Conservation (phyloP, 768 basidiomycete species). For the Pleurotus salmoneostramineus region DNA sequence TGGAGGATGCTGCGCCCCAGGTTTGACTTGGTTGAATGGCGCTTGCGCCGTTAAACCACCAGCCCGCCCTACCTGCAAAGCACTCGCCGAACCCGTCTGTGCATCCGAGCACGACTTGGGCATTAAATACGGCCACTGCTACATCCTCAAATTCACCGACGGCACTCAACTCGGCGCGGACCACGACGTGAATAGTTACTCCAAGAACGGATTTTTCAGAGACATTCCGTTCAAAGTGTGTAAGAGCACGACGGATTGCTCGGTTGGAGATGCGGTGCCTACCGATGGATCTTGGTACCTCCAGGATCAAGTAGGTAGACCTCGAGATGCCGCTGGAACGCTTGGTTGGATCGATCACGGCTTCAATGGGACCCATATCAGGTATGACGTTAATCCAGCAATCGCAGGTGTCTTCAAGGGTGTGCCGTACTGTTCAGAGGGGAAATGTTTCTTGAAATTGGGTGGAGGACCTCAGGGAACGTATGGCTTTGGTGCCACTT, state of each 20-base stretch:
- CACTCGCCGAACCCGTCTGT: slow-evolving; percentile 1
- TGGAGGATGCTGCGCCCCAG: slow-evolving; percentile 5
- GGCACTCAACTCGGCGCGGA: slow-evolving; percentile 5
- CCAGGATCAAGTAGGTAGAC: slow-evolving; percentile 1
- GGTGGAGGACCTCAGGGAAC: background rate
- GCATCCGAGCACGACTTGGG: background rate
- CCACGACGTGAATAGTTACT: background rate
- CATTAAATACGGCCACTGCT: slow-evolving; percentile 7
- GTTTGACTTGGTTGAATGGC: slow-evolving; percentile 3
- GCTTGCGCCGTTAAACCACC: background rate
- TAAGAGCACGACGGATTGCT: background rate
- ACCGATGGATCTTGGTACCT: background rate
- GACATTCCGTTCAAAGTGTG: slow-evolving; percentile 7
- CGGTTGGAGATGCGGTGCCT: background rate
- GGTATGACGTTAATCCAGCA: background rate
- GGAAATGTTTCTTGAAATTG: slow-evolving; percentile 1
- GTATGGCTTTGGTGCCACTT: background rate
- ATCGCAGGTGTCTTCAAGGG: slow-evolving; percentile 3
- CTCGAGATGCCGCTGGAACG: background rate
- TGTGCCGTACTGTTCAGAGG: background rate
- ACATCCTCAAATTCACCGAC: slow-evolving; percentile 6
- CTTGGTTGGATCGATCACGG: slow-evolving; percentile 3
- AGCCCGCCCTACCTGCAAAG: background rate
- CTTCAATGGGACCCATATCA: background rate
- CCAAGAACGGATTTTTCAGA: slow-evolving; percentile 5